Base-by-base conservation (phyloP, 2,329 filamentous ascomycete species). In the Penicillium sp. region DNA sequence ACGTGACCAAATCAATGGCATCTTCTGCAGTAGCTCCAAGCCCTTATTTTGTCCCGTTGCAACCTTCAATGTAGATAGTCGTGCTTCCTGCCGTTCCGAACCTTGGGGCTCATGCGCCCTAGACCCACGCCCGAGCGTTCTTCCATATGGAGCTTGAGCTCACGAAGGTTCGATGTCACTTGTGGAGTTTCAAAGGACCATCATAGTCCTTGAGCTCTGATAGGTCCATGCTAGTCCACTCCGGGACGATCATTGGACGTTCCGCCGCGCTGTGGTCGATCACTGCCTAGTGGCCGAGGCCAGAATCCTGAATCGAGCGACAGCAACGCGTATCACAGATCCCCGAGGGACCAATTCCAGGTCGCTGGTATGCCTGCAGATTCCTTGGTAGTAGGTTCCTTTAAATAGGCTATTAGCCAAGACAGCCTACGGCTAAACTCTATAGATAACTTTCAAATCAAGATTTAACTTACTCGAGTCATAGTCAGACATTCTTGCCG, bases 331-430 rank as follows among this genome's bases (percentile, higher is more conserved):
- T 53, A 26, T 53, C 24, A 15, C 51, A 37, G 51, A 53, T 53
- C 51, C 19, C 24, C 15, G 19, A 40, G 35, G 51, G 19, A 24
- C 55, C 45, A 24, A 42, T 40, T 30, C 45, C 55, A 28, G 45
- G 55, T 50, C 5, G 26, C 13, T 40, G 55, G 55, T 50, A 50
- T 58, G 55, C 55, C 45, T 50, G 45, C 55, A 58, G 33, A 49
- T 33, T 50, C 44, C 12, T 50, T 28, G 45, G 33, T 30, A 35
- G 30, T 53, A 17, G 12, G 3, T 24, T 40, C n/a, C 7, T 51
- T 40, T 12, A 38, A 9, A 15, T 33, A 12, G 5, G 12, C 8
- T 7, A 12, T 35, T 51, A 2, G 17, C n/a, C 3, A 19, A 15
- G 28, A 8, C 1, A 9, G 12, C n/a, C 17, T 51, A 4, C 47